Evolutionary conservation across 1,139 yeast genomes (phyloP).

Genomic region (Ashbya aceris): DNA sequence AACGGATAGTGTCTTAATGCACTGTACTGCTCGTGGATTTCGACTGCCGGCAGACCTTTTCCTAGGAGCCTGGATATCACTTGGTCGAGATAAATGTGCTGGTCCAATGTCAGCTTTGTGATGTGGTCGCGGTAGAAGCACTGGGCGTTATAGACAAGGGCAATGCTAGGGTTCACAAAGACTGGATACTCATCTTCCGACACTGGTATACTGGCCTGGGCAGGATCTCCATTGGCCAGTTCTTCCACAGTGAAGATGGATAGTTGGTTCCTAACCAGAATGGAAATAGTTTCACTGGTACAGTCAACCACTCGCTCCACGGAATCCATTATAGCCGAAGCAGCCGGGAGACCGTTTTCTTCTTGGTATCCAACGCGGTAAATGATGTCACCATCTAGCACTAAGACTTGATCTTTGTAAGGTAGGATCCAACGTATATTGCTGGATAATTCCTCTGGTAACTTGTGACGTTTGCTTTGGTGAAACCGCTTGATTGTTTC

Average conservation of each 20-base stretch:
- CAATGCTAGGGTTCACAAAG: conserved; percentile 21
- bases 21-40: conserved; percentile 17
- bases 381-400: conserved; percentile 16
- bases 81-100: conserved; percentile 26
- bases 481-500: conserved; percentile 21
- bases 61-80: conserved; percentile 16
- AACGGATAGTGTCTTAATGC: conserved; percentile 22
- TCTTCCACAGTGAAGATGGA: conserved; percentile 16
- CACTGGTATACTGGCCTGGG: conserved; percentile 12
- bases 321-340: conserved; percentile 13
- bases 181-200: conserved; percentile 26
- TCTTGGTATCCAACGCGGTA: conserved; percentile 13
- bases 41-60: conserved; percentile 11
- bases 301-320: conserved; percentile 26
- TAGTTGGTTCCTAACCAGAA: conserved; percentile 16
- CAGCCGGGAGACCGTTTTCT: conserved; percentile 13
- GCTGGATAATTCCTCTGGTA: conserved; percentile 10
- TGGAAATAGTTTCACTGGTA: conserved; percentile 17
- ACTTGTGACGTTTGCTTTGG: conserved; percentile 13
- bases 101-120: conserved; percentile 19
- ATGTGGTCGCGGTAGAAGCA: conserved; percentile 14
- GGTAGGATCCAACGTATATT: conserved; percentile 21
- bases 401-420: conserved; percentile 20
- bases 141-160: conserved; percentile 22
- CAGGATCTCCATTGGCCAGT: conserved; percentile 17